Evolutionary conservation across 2,329 filamentous ascomycete genomes (phyloP).

Genomic region (Pestalotiopsis sp.): DNA sequence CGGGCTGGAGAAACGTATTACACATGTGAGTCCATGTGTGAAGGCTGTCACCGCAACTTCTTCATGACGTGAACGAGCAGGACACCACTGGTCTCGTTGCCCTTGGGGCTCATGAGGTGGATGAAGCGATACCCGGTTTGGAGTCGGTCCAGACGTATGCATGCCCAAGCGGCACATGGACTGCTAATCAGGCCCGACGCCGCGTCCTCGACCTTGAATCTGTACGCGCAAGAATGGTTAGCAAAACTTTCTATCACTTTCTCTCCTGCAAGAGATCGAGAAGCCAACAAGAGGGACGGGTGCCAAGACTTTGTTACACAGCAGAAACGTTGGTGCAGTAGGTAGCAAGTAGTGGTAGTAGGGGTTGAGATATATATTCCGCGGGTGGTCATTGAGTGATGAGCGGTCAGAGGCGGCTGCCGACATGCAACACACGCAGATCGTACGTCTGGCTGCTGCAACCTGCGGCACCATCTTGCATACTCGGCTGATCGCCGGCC

Average conservation of each 20-base stretch:
- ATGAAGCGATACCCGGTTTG: constrained; percentile 56
- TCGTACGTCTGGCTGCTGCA: constrained; percentile 5
- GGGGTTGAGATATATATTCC: neutral
- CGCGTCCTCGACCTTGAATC: constrained; percentile 56
- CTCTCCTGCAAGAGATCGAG: neutral
- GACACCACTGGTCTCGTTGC: constrained; percentile 44
- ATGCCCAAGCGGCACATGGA: constrained; percentile 53
- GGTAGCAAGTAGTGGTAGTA: no score
- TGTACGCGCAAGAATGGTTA: constrained; percentile 31
- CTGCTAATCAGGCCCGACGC: constrained; percentile 34
- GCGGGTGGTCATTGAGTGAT: constrained; percentile 10
- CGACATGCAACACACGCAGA: neutral
- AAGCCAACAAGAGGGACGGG: neutral
- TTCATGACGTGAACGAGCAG: constrained; percentile 56
- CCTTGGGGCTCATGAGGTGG: constrained; percentile 45
- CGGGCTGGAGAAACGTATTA: neutral
- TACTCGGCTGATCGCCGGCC: neutral
- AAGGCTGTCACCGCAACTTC: constrained; percentile 32
- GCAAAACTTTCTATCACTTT: constrained; percentile 5
- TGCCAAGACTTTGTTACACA: neutral
- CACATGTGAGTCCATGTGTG: neutral
- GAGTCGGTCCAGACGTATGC: constrained; percentile 59
- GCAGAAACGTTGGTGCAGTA: neutral
- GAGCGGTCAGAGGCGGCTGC: constrained; percentile 13
- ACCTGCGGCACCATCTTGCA: constrained; percentile 5